Conservation (phyloP, 2,329 filamentous ascomycete species). For the Camillea tinctor region DNA sequence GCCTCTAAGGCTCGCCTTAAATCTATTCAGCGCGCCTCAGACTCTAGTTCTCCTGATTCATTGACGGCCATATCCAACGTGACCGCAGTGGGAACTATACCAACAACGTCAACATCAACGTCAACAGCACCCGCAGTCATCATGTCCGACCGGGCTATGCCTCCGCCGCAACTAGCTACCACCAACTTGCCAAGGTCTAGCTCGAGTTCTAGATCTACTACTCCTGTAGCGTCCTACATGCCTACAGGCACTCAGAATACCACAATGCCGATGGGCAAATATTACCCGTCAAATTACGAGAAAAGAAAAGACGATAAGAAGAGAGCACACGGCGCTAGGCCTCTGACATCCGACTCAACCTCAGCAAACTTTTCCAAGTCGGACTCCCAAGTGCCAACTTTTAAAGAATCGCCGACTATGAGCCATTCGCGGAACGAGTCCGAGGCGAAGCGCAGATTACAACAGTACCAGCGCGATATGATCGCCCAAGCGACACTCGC, state of each 20-base stretch:
- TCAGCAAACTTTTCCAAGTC: constrained; percentile 36
- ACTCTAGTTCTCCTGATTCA: constrained; percentile 26
- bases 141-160: constrained; percentile 25
- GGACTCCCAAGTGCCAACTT: constrained; percentile 35
- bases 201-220: constrained; percentile 33
- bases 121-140: constrained; percentile 16
- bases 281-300: constrained; percentile 63
- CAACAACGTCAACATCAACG: constrained; percentile 17
- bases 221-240: constrained; percentile 51
- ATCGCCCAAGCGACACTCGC: constrained; percentile 55
- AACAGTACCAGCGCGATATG: constrained; percentile 62
- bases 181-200: constrained; percentile 8
- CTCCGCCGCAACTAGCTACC: constrained; percentile 19
- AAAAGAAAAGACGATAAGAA: constrained; percentile 35
- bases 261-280: constrained; percentile 58
- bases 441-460: constrained; percentile 51
- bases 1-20: constrained; percentile 38
- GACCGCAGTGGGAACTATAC: constrained; percentile 19
- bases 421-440: constrained; percentile 39
- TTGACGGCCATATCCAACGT: constrained; percentile 12
- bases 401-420: constrained; percentile 20
- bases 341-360: constrained; percentile 24
- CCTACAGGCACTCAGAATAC: constrained; percentile 48
- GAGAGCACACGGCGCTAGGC: constrained; percentile 19
- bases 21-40: constrained; percentile 35